Conservation (phyloP, 164 flowering plant genomes). For the Houttuynia cordata region DNA sequence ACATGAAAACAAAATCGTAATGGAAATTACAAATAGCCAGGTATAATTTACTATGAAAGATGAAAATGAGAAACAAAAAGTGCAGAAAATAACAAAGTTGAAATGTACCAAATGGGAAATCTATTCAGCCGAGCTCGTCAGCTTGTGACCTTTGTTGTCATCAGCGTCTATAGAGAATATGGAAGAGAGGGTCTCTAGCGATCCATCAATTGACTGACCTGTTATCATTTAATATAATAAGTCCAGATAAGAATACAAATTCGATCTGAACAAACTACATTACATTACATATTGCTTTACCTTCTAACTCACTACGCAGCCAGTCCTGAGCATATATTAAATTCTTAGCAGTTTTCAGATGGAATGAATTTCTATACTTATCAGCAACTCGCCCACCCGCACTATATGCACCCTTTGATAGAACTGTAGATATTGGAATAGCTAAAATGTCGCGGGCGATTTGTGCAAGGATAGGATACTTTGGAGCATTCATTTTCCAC, state of each 20-base stretch:
- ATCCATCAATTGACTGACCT: neutral
- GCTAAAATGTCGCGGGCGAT: slow-evolving; percentile 9
- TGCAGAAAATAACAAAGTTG: neutral
- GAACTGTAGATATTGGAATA: slow-evolving; percentile 6
- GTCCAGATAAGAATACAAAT: neutral
- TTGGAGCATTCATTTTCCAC: slow-evolving; percentile 16
- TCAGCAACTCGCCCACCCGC: slow-evolving; percentile 5
- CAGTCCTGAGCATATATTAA: slow-evolving; percentile 4
- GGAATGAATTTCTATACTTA: slow-evolving; percentile 6
- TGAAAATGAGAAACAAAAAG: too few relatives aligned
- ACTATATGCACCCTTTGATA: slow-evolving; percentile 1
- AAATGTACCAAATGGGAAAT: neutral
- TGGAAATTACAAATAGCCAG: too few relatives aligned
- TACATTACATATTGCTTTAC: neutral
- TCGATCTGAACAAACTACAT: neutral
- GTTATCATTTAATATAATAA: neutral
- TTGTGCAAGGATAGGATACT: slow-evolving; percentile 9
- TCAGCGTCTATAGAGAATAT: neutral
- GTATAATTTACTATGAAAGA: too few relatives aligned
- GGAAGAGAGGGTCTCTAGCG: neutral
- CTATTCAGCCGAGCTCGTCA: neutral
- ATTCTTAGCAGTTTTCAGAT: neutral
- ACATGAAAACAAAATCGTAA: too few relatives aligned
- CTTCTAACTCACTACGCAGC: slow-evolving; percentile 4
- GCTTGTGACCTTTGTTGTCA: neutral